Percentiles rank a stretch among this genome's conserved stretches.
phyloP scores from a whole-genome alignment of 371 early-diverging fungal genomes.

The Rhizopus arrhizus region DNA sequence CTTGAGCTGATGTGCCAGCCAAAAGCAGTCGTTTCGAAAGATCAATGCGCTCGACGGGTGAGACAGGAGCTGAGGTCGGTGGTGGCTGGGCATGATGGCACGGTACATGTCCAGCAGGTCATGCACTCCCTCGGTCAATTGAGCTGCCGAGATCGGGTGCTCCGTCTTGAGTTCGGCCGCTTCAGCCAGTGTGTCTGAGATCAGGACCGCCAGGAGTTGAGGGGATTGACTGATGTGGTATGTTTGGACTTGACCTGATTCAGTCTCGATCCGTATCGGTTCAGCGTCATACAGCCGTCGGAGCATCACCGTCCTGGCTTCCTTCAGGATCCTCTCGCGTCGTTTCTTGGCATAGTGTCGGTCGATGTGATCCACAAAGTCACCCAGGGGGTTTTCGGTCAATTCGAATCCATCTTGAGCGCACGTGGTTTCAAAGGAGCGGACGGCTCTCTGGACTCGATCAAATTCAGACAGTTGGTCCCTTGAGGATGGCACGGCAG shows the following conservation, averaged over 20 bases:
- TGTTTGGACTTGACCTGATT: conserved; percentile 17
- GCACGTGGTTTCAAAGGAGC: conserved; percentile 18
- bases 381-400: conserved; percentile 7
- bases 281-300: conserved; percentile 47
- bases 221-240: conserved; percentile 51
- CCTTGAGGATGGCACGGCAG: conserved; percentile 29
- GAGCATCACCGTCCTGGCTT: conserved; percentile 47
- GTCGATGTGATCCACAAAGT: conserved; percentile 37
- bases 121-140: conserved; percentile 35
- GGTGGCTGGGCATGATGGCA: conserved; percentile 56
- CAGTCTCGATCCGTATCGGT: conserved; percentile 15
- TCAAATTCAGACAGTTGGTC: conserved; percentile 23
- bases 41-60: conserved; percentile 63
- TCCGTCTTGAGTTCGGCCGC: conserved; percentile 32
- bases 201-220: conserved; percentile 30
- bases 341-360: conserved; percentile 42
- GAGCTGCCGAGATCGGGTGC: conserved; percentile 39
- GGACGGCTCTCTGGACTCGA: conserved; percentile 15
- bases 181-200: conserved; percentile 39
- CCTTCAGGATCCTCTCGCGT: conserved; percentile 30
- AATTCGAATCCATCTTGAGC: conserved; percentile 13
- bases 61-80: conserved; percentile 36
- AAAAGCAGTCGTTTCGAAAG: conserved; percentile 75
- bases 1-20: conserved; percentile 51
- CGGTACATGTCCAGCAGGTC: conserved; percentile 57